A percentile compares a stretch with the other conserved stretches of the same genome.
phyloP scores from a whole-genome alignment of 148 eudicot species.

The Rhododendron henanense region DNA sequence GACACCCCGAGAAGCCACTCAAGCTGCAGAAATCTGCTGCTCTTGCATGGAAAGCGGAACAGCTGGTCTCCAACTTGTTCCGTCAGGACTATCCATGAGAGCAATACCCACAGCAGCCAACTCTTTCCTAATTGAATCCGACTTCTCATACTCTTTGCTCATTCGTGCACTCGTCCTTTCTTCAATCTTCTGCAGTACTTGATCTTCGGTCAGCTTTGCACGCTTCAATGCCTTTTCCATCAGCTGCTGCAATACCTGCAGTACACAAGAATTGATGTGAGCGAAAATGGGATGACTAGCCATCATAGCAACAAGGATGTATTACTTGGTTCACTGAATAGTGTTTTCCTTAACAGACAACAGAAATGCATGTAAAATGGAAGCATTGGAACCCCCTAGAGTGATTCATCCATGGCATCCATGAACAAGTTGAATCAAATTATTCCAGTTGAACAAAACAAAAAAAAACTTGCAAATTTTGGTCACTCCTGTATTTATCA shows the following conservation, averaged over 20 bases:
- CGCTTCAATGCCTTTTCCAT: constrained; percentile 79
- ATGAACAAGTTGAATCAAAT: neutral
- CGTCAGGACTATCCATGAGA: constrained; percentile 89
- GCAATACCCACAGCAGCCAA: constrained; percentile 78
- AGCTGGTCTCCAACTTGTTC: constrained; percentile 92
- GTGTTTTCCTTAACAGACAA: no score
- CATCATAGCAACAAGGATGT: neutral
- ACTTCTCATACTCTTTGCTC: constrained; percentile 76
- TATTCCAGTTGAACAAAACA: no score
- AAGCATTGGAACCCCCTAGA: neutral
- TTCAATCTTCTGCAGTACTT: constrained; percentile 58
- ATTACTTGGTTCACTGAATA: neutral
- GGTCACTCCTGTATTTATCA: neutral
- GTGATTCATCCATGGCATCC: neutral
- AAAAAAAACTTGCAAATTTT: neutral
- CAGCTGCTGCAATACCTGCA: constrained; percentile 65
- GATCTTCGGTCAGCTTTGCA: constrained; percentile 73
- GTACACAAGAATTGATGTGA: neutral
- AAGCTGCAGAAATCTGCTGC: constrained; percentile 26
- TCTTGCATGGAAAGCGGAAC: constrained; percentile 72
- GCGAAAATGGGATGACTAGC: neutral
- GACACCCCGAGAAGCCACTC: constrained; percentile 10
- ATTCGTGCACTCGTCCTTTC: constrained; percentile 68
- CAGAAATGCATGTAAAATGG: neutral
- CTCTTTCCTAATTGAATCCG: constrained; percentile 78